phyloP scores from a whole-genome alignment of 2,329 filamentous ascomycete genomes.

The Thelonectria olida region DNA sequence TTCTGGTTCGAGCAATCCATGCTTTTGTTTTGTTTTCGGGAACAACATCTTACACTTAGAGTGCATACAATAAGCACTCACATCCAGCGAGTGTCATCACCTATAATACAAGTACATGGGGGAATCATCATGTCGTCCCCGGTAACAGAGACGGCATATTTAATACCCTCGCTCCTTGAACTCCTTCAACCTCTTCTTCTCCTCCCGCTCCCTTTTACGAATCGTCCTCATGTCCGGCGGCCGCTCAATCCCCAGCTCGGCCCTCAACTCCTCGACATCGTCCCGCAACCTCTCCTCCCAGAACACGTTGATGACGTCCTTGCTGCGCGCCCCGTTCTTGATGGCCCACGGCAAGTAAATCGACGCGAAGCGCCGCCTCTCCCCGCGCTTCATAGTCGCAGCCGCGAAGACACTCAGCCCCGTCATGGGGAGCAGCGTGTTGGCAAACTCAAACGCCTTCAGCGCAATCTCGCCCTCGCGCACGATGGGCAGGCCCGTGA shows the following conservation, averaged over 20 bases:
- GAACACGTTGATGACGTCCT: slow-evolving; percentile 93
- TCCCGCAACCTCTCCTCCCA: slow-evolving; percentile 95
- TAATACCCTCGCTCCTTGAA: slow-evolving; percentile 36
- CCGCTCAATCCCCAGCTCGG: slow-evolving; percentile 82
- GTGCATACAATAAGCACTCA: slow-evolving; percentile 12
- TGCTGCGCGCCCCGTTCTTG: slow-evolving; percentile 77
- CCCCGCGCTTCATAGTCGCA: slow-evolving; percentile 83
- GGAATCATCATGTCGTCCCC: too few relatives aligned
- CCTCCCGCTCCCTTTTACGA: slow-evolving; percentile 73
- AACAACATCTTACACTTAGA: slow-evolving; percentile 16
- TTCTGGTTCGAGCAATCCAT: not conserved
- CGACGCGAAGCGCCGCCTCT: slow-evolving; percentile 77
- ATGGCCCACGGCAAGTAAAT: slow-evolving; percentile 93
- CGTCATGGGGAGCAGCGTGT: slow-evolving; percentile 95
- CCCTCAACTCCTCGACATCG: slow-evolving; percentile 79
- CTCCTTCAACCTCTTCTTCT: slow-evolving; percentile 71
- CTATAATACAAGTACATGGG: not conserved
- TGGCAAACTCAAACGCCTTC: slow-evolving; percentile 97
- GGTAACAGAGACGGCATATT: too few relatives aligned
- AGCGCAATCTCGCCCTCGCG: slow-evolving; percentile 97
- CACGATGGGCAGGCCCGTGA: slow-evolving; percentile 89
- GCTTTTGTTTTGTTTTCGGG: not conserved
- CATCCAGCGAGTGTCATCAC: too few relatives aligned
- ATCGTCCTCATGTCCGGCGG: slow-evolving; percentile 87
- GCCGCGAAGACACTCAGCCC: slow-evolving; percentile 86